A percentile compares a stretch with the other conserved stretches of the same genome.
phyloP scores from a whole-genome alignment of 2,329 filamentous ascomycete species.

The Claviceps sp. region DNA sequence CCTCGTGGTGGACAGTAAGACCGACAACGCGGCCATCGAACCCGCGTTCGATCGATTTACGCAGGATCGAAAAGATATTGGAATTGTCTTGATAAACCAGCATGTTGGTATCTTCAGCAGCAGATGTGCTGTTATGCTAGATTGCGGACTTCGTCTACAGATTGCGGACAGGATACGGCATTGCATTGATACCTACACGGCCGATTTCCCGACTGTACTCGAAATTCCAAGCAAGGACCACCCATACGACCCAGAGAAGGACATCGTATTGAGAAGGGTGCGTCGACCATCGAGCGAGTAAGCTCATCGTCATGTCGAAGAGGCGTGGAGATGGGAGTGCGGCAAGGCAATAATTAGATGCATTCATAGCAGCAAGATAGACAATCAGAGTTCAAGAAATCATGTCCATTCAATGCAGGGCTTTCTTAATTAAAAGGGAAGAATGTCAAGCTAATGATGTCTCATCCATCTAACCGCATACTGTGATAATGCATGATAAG shows the following conservation, averaged over 20 bases:
- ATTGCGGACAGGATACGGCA: constrained; percentile 89
- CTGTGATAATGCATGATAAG: not conserved
- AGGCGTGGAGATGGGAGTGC: not conserved
- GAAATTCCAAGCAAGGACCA: constrained; percentile 99
- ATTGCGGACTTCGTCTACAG: constrained; percentile 30
- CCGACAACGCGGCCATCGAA: constrained; percentile 77
- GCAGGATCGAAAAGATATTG: constrained; percentile 85
- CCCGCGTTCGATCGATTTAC: constrained; percentile 83
- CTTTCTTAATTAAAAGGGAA: not conserved
- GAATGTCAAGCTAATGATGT: not conserved
- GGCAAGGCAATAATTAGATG: not conserved
- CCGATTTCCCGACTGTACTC: constrained; percentile 88
- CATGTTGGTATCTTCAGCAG: constrained; percentile 47
- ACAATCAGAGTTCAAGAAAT: not conserved
- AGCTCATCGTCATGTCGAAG: constrained; percentile 2
- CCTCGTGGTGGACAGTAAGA: constrained; percentile 89
- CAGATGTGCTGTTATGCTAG: not conserved
- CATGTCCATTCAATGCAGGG: not conserved
- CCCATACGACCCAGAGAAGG: constrained; percentile 97
- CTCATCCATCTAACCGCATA: not conserved
- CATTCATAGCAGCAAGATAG: not conserved
- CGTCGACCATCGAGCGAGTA: constrained; percentile 44
- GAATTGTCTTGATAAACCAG: constrained; percentile 93
- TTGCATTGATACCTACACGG: constrained; percentile 80
- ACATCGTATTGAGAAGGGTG: constrained; percentile 88